Evolutionary conservation across 1,284 basidiomycete species (phyloP).

Genomic region (Flammula alnicola): DNA sequence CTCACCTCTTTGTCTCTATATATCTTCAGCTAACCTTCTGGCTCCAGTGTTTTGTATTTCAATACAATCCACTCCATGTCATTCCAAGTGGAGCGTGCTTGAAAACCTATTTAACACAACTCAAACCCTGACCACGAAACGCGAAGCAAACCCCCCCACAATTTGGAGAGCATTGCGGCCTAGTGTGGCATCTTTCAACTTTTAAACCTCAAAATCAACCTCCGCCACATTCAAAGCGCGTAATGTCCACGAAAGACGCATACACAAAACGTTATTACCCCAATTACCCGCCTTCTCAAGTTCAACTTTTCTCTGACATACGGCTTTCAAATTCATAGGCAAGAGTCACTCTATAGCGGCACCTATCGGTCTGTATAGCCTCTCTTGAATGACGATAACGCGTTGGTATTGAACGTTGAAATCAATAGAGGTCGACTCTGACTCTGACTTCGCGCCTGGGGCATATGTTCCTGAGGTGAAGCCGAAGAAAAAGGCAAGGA

Average conservation of each 20-base stretch:
- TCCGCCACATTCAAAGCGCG: neutral
- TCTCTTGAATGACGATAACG: neutral
- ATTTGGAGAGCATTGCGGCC: too few relatives aligned
- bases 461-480: slow-evolving; percentile 40
- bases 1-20: neutral
- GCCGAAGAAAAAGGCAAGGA: slow-evolving; percentile 34
- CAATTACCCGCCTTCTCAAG: neutral
- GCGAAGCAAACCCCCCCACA: neutral
- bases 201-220: too few relatives aligned
- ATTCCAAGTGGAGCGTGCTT: too few relatives aligned
- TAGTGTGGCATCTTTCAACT: too few relatives aligned
- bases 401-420: neutral
- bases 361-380: slow-evolving; percentile 20
- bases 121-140: neutral
- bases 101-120: neutral
- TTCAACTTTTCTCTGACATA: slow-evolving; percentile 1
- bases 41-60: too few relatives aligned
- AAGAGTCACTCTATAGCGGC: slow-evolving; percentile 18
- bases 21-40: too few relatives aligned
- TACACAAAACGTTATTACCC: slow-evolving; percentile 23
- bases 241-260: slow-evolving; percentile 21
- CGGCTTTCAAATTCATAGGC: slow-evolving; percentile 9
- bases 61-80: too few relatives aligned
- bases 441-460: slow-evolving; percentile 60
- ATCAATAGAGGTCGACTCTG: slow-evolving; percentile 49